Conservation (phyloP, 2,329 filamentous ascomycete species). For the Pseudogymnoascus sp. region DNA sequence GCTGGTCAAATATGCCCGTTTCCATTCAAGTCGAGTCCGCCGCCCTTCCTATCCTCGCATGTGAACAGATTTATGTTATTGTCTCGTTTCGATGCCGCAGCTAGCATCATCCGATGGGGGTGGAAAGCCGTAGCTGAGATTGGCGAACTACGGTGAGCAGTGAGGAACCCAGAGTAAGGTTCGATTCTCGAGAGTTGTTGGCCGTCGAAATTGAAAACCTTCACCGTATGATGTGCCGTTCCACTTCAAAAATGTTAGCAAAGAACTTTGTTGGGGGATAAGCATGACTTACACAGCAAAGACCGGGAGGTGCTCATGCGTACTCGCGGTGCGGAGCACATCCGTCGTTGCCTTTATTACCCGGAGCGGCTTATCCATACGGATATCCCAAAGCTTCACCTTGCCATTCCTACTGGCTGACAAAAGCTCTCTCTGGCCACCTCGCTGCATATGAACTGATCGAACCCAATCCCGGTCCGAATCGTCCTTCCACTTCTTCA, state of each 20-base stretch:
- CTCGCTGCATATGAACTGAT: constrained; percentile 92
- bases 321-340: constrained; percentile 74
- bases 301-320: constrained; percentile 92
- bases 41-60: constrained; percentile 45
- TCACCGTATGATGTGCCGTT: constrained; percentile 78
- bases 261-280: background rate
- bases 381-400: constrained; percentile 92
- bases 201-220: constrained; percentile 85
- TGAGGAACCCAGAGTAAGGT: constrained; percentile 81
- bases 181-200: constrained; percentile 73
- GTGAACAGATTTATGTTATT: constrained; percentile 85
- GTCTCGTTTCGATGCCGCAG: constrained; percentile 77
- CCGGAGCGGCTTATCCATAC: constrained; percentile 70
- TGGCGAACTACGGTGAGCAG: constrained; percentile 69
- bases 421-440: constrained; percentile 83
- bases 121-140: constrained; percentile 91
- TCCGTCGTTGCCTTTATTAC: constrained; percentile 67
- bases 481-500: constrained; percentile 94
- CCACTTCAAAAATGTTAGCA: constrained; percentile 48
- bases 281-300: constrained; percentile 72
- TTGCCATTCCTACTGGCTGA: constrained; percentile 88
- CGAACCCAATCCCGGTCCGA: constrained; percentile 80
- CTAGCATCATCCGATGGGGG: constrained; percentile 85
- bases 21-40: background rate
- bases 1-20: constrained; percentile 1